Conservation (phyloP, 345 rosid genomes). For the Euphorbia tirucalli region DNA sequence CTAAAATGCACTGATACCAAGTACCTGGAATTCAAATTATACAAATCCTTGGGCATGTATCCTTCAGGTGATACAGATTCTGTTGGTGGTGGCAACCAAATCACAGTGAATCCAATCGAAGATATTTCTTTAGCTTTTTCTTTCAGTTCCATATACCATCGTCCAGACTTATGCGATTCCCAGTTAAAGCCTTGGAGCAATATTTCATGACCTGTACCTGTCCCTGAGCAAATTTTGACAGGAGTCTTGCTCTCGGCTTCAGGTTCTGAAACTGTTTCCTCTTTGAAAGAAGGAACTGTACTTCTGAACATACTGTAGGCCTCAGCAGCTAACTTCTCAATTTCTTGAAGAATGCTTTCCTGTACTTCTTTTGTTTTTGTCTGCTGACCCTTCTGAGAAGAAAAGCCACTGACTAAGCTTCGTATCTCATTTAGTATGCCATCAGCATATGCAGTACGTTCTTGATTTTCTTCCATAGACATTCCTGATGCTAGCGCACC, state of each 20-base stretch:
- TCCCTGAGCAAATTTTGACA: slow-evolving; percentile 60
- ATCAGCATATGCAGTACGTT: slow-evolving; percentile 42
- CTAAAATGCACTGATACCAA: slow-evolving; percentile 8
- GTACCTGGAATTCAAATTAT: slow-evolving; percentile 88
- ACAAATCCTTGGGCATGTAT: slow-evolving; percentile 93
- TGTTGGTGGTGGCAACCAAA: slow-evolving; percentile 97
- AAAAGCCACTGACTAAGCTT: slow-evolving; percentile 65
- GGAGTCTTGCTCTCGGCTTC: slow-evolving; percentile 38
- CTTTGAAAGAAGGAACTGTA: slow-evolving; percentile 56
- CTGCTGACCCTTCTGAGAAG: slow-evolving; percentile 50
- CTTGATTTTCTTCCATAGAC: slow-evolving; percentile 37
- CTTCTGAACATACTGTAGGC: slow-evolving; percentile 92
- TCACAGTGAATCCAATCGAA: slow-evolving; percentile 75
- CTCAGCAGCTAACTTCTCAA: slow-evolving; percentile 96
- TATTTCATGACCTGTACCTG: slow-evolving; percentile 85
- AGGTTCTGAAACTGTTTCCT: slow-evolving; percentile 44
- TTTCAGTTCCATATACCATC: slow-evolving; percentile 80
- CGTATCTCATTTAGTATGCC: slow-evolving; percentile 79
- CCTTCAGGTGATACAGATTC: slow-evolving; percentile 99
- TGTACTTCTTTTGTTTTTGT: slow-evolving; percentile 68
- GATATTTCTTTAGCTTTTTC: slow-evolving; percentile 68
- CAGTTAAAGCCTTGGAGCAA: slow-evolving; percentile 94
- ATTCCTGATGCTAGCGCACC: slow-evolving; percentile 30
- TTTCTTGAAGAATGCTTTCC: slow-evolving; percentile 83
- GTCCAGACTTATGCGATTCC: slow-evolving; percentile 91